Evolutionary conservation across 208 protist species (phyloP), one percentile per base, ranked within the genome.

Genomic region (Leptomonas seymouri): DNA sequence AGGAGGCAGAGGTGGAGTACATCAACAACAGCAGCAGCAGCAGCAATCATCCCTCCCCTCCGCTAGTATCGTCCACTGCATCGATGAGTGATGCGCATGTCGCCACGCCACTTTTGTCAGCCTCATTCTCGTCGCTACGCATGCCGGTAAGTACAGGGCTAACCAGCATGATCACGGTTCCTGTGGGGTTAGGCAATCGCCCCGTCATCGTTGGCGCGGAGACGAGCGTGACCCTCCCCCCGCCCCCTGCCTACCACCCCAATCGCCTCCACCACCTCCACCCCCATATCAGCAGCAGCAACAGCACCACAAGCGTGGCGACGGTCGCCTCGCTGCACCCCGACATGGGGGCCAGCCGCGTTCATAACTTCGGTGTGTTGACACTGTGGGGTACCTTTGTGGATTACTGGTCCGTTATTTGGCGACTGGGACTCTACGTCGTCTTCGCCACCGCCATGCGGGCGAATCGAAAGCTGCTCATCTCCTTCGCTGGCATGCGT

Each of bases 391-490:
- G 34, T 14, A 86, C 80, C 28, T 71, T 93, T 14, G 63, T 82
- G 36, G 80, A 88, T 51, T 65, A 87, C 67, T 91, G 86, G 85
- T 49, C 28, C 36, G 72, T 74, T 28, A 93, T 93, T 20, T 93
- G 86, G 83, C 85, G 88, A 8, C 72, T 97, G 4, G 91, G 91
- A 23, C n/a, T 94, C 21, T 92, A 90, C 66, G 70, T 90, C 21
- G 66, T 94, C 23, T 70, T 93, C 23, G 83, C 78, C 70, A 78
- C 78, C 20, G 69, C 83, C 5, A 73, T 97, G 21, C 89, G 91
- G 0, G 71, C 81, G 0, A 94, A 93, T 59, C 85, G 87, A 28
- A 94, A 97, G 78, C 81, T 94, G 28, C 85, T 97, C 50, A 56
- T 94, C 25, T 78, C 82, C 36, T 84, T 97, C 62, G 84, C 85